Percentiles rank a stretch among this genome's conserved stretches.
These are phyloP conservation scores for Kodamaea kakaduensis DNA, from an alignment of 805 yeast species.

Conservation along the genomic window DNA sequence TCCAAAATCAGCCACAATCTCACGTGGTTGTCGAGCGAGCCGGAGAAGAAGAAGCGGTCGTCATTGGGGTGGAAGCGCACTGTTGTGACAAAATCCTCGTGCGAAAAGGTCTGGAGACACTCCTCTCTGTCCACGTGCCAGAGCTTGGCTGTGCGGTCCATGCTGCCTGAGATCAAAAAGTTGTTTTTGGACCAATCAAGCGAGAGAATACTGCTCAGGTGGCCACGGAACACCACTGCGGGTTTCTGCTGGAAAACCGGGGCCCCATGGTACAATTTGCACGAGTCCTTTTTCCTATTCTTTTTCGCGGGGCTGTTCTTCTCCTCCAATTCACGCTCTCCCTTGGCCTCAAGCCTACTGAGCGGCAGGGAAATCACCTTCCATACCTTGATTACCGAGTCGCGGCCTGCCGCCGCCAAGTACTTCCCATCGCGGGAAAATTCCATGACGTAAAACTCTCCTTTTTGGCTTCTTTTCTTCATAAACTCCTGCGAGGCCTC, in stretches of 20 bases:
- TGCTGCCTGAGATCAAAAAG: constrained; percentile 73
- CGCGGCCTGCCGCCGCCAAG: constrained; percentile 82
- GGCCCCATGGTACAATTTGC: constrained; percentile 44
- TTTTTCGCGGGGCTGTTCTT: constrained; percentile 6
- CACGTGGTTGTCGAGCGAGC: constrained; percentile 71
- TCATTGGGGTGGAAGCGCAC: constrained; percentile 80
- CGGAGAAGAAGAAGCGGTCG: constrained; percentile 81
- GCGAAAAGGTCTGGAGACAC: constrained; percentile 61
- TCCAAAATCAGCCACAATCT: constrained; percentile 87
- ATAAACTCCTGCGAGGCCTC: constrained; percentile 15
- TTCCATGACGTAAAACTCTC: constrained; percentile 68
- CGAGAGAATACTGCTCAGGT: constrained; percentile 64
- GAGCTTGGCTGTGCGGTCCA: constrained; percentile 76
- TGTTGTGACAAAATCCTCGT: constrained; percentile 79
- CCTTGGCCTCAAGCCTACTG: constrained; percentile 50
- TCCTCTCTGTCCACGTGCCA: constrained; percentile 77
- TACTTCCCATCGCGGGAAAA: constrained; percentile 79
- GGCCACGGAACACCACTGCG: constrained; percentile 56
- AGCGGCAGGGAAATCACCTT: constrained; percentile 71
- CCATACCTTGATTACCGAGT: constrained; percentile 67
- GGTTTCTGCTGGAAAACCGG: constrained; percentile 79
- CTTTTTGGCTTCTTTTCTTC: constrained; percentile 20
- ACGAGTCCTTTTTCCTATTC: constrained; percentile 14
- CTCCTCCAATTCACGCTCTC: constrained; percentile 18
- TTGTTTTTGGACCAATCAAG: constrained; percentile 87